Conservation (phyloP, 2,329 filamentous ascomycete species). For the Saccharata proteae region DNA sequence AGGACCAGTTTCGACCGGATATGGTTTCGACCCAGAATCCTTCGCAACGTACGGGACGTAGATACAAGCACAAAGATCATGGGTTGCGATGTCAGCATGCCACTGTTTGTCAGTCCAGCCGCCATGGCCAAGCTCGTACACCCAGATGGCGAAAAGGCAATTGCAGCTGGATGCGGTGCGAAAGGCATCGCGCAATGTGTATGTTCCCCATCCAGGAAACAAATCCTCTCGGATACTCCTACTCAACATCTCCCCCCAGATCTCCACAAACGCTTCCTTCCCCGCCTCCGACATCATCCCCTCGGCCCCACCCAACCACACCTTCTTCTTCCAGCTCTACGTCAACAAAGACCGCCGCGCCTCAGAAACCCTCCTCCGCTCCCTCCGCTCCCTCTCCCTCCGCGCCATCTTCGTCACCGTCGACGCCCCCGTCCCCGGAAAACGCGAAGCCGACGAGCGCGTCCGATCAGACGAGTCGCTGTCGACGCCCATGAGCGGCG, state of each 20-base stretch:
- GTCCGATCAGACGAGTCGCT: conserved; percentile 32
- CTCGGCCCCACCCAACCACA: conserved; percentile 11
- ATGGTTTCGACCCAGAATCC: conserved; percentile 34
- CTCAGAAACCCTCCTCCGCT: conserved; percentile 36
- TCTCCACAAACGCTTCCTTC: conserved; percentile 18
- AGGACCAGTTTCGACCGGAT: conserved; percentile 32
- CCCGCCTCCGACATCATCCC: conserved; percentile 14
- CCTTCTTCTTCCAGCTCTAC: conserved; percentile 50
- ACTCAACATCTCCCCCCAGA: conserved; percentile 11
- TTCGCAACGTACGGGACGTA: conserved; percentile 28
- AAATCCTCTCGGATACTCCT: too few relatives aligned
- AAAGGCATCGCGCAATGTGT: conserved; percentile 20
- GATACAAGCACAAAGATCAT: conserved; percentile 22
- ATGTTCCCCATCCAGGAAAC: conserved; percentile 20
- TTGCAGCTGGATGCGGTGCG: conserved; percentile 17
- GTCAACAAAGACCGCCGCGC: conserved; percentile 44
- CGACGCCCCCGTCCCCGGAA: conserved; percentile 45
- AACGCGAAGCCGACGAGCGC: conserved; percentile 38
- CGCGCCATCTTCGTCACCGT: conserved; percentile 47
- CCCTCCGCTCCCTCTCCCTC: conserved; percentile 34
- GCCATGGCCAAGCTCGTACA: conserved; percentile 26
- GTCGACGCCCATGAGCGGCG: conserved; percentile 39
- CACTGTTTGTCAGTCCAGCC: conserved; percentile 25
- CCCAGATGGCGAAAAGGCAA: conserved; percentile 25
- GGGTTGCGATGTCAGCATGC: conserved; percentile 18